Evolutionary conservation across 352 stramenopile genomes (phyloP).

Genomic region (Pythium rhizo-oryzae): DNA sequence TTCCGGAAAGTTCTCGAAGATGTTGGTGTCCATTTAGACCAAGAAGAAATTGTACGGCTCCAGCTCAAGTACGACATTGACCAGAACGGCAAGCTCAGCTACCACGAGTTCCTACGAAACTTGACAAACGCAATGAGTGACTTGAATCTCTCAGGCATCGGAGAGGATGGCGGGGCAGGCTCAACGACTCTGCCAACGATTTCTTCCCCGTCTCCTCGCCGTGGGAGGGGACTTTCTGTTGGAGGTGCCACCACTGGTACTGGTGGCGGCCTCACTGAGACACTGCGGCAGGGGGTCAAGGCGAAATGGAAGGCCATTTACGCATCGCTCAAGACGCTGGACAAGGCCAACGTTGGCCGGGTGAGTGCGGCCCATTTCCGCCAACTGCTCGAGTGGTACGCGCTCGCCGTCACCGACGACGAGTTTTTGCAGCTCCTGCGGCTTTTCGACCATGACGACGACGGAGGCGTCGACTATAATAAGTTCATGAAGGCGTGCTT

Average conservation of each 20-base stretch:
- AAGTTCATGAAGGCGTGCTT: conserved; percentile 72
- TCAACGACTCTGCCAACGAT: conserved; percentile 14
- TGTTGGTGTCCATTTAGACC: conserved; percentile 48
- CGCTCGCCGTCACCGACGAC: conserved; percentile 52
- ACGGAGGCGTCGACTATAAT: conserved; percentile 76
- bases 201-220: conserved; percentile 5
- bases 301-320: conserved; percentile 78
- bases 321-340: conserved; percentile 62
- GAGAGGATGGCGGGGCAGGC: not conserved
- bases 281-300: conserved; percentile 54
- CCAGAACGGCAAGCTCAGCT: conserved; percentile 69
- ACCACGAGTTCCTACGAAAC: conserved; percentile 62
- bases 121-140: conserved; percentile 63
- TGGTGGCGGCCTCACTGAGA: conserved; percentile 29
- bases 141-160: conserved; percentile 6
- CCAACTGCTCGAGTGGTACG: conserved; percentile 77
- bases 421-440: conserved; percentile 59
- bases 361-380: conserved; percentile 68
- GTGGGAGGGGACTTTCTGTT: not conserved
- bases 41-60: conserved; percentile 67
- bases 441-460: conserved; percentile 57
- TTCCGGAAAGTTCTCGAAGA: conserved; percentile 71
- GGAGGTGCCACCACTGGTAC: too few species aligned
- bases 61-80: conserved; percentile 80
- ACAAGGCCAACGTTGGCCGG: conserved; percentile 54